Evolutionary conservation across 106 monocot species (phyloP).

Genomic region (Apostasia shenzhenica): DNA sequence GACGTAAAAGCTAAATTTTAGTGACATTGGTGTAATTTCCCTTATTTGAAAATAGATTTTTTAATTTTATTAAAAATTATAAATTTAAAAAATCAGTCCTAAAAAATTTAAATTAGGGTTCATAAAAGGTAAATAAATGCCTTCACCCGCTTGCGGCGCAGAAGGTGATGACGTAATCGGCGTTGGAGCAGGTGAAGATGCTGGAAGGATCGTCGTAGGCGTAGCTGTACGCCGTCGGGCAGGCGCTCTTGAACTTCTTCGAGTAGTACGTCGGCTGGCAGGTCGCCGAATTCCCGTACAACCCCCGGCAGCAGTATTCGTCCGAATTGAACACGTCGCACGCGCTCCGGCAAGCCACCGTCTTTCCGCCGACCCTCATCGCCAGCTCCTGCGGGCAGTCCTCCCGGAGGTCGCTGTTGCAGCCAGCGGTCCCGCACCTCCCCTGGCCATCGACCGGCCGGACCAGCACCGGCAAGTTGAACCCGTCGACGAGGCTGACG

Average conservation of each 20-base stretch:
- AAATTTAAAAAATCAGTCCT: neutral
- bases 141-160: slow-evolving; percentile 51
- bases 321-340: slow-evolving; percentile 83
- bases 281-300: slow-evolving; percentile 40
- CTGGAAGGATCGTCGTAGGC: slow-evolving; percentile 86
- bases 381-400: slow-evolving; percentile 65
- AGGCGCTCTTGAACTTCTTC: slow-evolving; percentile 66
- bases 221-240: slow-evolving; percentile 77
- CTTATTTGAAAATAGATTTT: neutral
- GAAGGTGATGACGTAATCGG: slow-evolving; percentile 68
- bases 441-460: slow-evolving; percentile 49
- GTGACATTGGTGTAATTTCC: neutral
- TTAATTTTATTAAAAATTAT: neutral
- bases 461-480: slow-evolving; percentile 72
- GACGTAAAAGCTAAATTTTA: neutral
- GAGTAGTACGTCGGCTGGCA: slow-evolving; percentile 81
- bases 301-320: slow-evolving; percentile 74
- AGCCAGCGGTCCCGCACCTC: slow-evolving; percentile 66
- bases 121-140: neutral
- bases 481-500: slow-evolving; percentile 93
- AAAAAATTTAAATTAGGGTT: too few species aligned
- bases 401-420: slow-evolving; percentile 47
- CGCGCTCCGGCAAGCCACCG: slow-evolving; percentile 75
- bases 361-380: slow-evolving; percentile 28
- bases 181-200: slow-evolving; percentile 55